Percentiles rank a stretch among this genome's conserved stretches.
Evolutionary conservation across 2,329 filamentous ascomycete species (phyloP).

Genomic region (Calcarisporium arbuscula): DNA sequence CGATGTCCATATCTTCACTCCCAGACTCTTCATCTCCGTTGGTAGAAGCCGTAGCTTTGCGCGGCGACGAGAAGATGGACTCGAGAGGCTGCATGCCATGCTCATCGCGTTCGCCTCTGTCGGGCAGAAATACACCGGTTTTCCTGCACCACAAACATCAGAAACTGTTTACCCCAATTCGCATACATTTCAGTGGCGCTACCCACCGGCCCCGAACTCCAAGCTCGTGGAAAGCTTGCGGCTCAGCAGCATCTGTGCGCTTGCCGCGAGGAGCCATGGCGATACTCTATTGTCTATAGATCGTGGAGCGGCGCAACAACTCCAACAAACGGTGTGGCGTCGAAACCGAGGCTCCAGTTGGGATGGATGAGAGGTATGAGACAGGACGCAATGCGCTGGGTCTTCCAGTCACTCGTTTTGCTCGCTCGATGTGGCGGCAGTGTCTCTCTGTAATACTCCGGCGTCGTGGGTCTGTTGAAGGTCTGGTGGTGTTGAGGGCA

Average conservation of each 20-base stretch:
- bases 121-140: conserved; percentile 77
- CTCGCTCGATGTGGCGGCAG: too few relatives aligned
- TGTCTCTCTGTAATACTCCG: too few relatives aligned
- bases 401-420: too few relatives aligned
- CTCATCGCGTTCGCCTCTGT: conserved; percentile 77
- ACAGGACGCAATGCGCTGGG: too few relatives aligned
- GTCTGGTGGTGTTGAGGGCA: conserved; percentile 3
- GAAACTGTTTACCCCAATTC: too few relatives aligned
- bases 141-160: conserved; percentile 50
- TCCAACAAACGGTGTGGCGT: too few relatives aligned
- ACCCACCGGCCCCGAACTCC: conserved; percentile 33
- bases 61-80: conserved; percentile 82
- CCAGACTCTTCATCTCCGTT: conserved; percentile 24
- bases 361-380: too few relatives aligned
- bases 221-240: conserved; percentile 26
- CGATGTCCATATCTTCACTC: conserved; percentile 49
- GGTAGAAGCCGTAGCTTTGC: conserved; percentile 36
- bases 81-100: conserved; percentile 87
- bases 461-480: too few relatives aligned
- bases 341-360: too few relatives aligned
- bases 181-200: not conserved
- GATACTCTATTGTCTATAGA: not conserved
- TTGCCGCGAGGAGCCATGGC: conserved; percentile 27
- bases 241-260: conserved; percentile 22
- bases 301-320: too few relatives aligned